phyloP scores from a whole-genome alignment of 768 basidiomycete genomes.

The Lentinula aciculospora region DNA sequence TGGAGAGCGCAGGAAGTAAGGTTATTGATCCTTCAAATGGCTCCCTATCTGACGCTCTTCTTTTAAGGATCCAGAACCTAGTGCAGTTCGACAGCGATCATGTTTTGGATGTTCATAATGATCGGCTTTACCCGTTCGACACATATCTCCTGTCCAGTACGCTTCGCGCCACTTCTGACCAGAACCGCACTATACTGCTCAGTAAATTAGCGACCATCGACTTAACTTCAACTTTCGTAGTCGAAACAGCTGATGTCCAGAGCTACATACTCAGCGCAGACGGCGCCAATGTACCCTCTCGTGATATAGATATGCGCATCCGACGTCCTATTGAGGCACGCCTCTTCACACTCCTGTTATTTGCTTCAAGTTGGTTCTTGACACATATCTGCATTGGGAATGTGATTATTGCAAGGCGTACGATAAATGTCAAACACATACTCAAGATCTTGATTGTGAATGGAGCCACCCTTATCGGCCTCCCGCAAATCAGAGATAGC shows the following conservation, averaged over 20 bases:
- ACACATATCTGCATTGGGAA: conserved; percentile 46
- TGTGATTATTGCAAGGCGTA: conserved; percentile 35
- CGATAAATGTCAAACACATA: conserved; percentile 22
- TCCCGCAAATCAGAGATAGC: conserved; percentile 45
- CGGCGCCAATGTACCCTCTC: conserved; percentile 19
- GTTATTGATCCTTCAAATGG: neutral
- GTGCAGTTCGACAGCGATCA: conserved; percentile 55
- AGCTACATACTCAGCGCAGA: conserved; percentile 24
- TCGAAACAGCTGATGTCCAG: conserved; percentile 32
- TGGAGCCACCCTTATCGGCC: conserved; percentile 35
- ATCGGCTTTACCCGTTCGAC: conserved; percentile 54
- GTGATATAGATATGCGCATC: conserved; percentile 42
- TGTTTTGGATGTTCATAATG: conserved; percentile 48
- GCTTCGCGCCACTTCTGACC: conserved; percentile 31
- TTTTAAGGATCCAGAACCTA: conserved; percentile 43
- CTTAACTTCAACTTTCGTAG: conserved; percentile 41
- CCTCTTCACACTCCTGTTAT: conserved; percentile 39
- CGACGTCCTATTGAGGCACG: conserved; percentile 39
- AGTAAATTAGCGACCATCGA: conserved; percentile 36
- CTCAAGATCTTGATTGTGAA: conserved; percentile 33
- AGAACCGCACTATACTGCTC: conserved; percentile 34
- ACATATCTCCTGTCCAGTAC: conserved; percentile 45
- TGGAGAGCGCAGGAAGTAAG: conserved; percentile 38
- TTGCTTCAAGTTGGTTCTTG: conserved; percentile 45
- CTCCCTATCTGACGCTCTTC: neutral